Percentiles rank a stretch among this genome's conserved stretches.
Conservation (phyloP, 768 basidiomycete genomes). For the Suillus paluster region DNA sequence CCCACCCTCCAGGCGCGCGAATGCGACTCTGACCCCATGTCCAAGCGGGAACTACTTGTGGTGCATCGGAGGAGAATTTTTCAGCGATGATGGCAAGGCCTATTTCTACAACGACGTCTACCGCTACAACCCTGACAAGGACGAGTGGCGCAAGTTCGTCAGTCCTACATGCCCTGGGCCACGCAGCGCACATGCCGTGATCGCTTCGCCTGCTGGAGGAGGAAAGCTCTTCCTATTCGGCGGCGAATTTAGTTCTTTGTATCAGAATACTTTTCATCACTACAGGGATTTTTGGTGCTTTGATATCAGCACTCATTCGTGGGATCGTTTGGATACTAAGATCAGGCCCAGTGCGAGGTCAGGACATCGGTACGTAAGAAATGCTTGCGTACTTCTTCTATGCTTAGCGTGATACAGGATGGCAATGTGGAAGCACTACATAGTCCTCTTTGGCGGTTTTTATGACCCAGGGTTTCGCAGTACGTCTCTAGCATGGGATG, state of each 20-base stretch:
- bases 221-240: slow-evolving; percentile 88
- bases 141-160: slow-evolving; percentile 89
- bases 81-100: slow-evolving; percentile 83
- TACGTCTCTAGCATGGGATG: slow-evolving; percentile 34
- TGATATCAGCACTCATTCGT: slow-evolving; percentile 74
- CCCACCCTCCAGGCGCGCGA: slow-evolving; percentile 82
- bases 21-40: slow-evolving; percentile 80
- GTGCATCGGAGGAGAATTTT: slow-evolving; percentile 88
- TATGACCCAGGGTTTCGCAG: slow-evolving; percentile 86
- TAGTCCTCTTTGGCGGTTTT: slow-evolving; percentile 90
- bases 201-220: slow-evolving; percentile 73
- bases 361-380: slow-evolving; percentile 69
- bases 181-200: slow-evolving; percentile 84
- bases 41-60: slow-evolving; percentile 83
- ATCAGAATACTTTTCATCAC: slow-evolving; percentile 86
- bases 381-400: background rate
- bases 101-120: slow-evolving; percentile 90
- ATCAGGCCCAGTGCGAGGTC: slow-evolving; percentile 77
- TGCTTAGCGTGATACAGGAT: slow-evolving; percentile 51
- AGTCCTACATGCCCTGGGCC: slow-evolving; percentile 88
- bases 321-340: slow-evolving; percentile 92
- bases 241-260: slow-evolving; percentile 84
- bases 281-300: slow-evolving; percentile 92
- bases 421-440: slow-evolving; percentile 87
- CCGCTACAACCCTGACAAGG: slow-evolving; percentile 86